These are phyloP conservation scores for Alternaria sp. DNA, from an alignment of 2,329 filamentous ascomycete genomes.

Conservation along the genomic window DNA sequence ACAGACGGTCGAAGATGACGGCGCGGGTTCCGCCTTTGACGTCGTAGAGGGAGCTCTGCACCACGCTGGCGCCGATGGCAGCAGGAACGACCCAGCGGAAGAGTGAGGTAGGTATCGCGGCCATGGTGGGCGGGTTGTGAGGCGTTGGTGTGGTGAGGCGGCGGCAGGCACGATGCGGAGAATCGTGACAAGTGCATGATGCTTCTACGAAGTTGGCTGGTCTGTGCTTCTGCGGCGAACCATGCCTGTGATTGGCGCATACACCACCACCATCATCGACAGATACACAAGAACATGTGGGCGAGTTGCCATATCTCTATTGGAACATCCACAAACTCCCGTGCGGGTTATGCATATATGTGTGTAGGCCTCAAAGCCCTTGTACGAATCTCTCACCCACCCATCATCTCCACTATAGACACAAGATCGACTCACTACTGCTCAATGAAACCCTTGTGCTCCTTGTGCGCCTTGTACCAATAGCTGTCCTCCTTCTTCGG, in stretches of 20 bases:
- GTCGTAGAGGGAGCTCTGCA: constrained; percentile 90
- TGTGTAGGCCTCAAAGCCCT: neutral
- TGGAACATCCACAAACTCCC: constrained; percentile 1
- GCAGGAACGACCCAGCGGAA: constrained; percentile 72
- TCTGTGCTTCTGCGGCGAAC: constrained; percentile 23
- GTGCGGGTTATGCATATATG: constrained; percentile 4
- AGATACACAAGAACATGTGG: neutral
- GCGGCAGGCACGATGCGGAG: constrained; percentile 22
- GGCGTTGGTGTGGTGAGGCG: constrained; percentile 28
- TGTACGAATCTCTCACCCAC: neutral
- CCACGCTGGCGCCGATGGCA: constrained; percentile 71
- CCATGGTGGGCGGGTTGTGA: constrained; percentile 44
- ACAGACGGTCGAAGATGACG: constrained; percentile 95
- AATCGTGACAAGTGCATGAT: constrained; percentile 23
- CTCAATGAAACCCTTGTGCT: constrained; percentile 77
- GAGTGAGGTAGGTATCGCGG: constrained; percentile 45
- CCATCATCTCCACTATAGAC: neutral
- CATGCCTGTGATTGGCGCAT: constrained; percentile 25
- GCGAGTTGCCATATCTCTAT: neutral
- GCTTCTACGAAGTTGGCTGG: constrained; percentile 11
- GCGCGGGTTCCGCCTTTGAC: constrained; percentile 93
- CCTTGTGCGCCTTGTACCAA: constrained; percentile 88
- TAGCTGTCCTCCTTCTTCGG: constrained; percentile 71
- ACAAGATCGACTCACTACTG: constrained; percentile 19
- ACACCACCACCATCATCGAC: neutral